Evolutionary conservation across 73 alveolate species (phyloP), one percentile per base, ranked within the genome.

Genomic region (Vitrella brassicaformis): DNA sequence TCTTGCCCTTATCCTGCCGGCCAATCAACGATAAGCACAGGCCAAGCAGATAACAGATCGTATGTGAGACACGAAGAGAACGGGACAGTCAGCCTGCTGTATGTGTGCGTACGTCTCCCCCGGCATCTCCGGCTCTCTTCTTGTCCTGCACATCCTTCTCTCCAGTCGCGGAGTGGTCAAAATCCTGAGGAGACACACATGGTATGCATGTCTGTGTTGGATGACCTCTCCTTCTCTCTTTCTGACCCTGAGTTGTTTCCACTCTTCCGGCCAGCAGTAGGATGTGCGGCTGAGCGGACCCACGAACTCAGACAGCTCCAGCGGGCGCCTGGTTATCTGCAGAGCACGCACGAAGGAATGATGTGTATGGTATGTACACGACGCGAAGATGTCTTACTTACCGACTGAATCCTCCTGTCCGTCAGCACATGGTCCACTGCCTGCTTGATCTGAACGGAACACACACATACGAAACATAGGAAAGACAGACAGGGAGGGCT

Each of bases 271-370:
- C 82, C 82, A 75, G 75, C 82, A 75, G 82, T 64, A 75, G 45
- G 82, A 28, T 66, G 92, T 80, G 29, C 85, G 84, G 1, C 91
- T 84, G 39, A 89, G 78, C 0, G 95, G 95, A 4, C 92, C 95
- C 64, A 88, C 84, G 77, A 88, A 88, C 72, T 88, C 94, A 25
- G 80, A 65, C 47, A 88, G 81, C 73, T 70, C 64, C 71, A 86
- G 79, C 0, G 89, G 90, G 14, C 56, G 56, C 14, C 14, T 39
- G 56, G 56, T 14, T 4, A 39, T 4, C 56, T 39, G 56, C 56
- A 14, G 56, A 14, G 56, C 56, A 39, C 56, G 14, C 22, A 39
- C 4, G 56, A 39, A 39, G 56, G 14, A 14, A 39, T 39, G 56
- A 39, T 14, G 56, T 8, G 56, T 8, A 14, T 39, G 56, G 56